Evolutionary conservation across 176 grass and related monocot species (phyloP), one percentile per base, ranked within the genome.

Genomic region (Ensete glaucum): DNA sequence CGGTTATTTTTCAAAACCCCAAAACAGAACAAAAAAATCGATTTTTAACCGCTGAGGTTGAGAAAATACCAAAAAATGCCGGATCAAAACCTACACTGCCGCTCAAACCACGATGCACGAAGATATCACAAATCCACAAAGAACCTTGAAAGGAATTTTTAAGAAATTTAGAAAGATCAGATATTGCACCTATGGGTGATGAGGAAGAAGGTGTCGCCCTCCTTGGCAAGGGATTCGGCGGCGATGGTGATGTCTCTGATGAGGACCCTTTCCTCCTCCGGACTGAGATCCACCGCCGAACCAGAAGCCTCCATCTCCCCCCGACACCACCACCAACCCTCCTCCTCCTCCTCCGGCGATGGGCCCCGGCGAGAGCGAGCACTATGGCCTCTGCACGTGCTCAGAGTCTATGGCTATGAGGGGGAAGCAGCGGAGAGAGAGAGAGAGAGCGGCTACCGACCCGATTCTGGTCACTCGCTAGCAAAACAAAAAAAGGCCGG

Each of bases 131-230:
- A 21, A 69, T 24, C 15, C 23, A 17, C 75, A 4, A 67, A 53
- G 24, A 11, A 78, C 23, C 27, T 65, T 8, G 43, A 20, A 17
- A 49, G 57, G 69, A 15, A 17, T 52, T 53, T 51, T 25, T 20
- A 50, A 50, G 60, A 54, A 57, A 62, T 26, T 9, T 51, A 29
- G 50, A 43, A 43, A 43, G 3, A 43, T 43, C 4, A 27, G 60
- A 9, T 11, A 27, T n/a, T 52, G 19, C 64, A 99, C 95, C 90
- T 93, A 66, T 87, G 87, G 69, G 95, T 91, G 54, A 99, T 85
- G 54, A 99, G 88, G 86, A 86, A 99, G 82, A 99, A 99, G 54
- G 77, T 85, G 88, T 99, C 95, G 65, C 90, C 90, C 80, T 99
- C 95, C 80, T 91, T 99, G 76, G 95, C 73, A 62, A 94, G 84